Conservation (phyloP, 2,329 filamentous ascomycete species). For the Calycina herbarum region DNA sequence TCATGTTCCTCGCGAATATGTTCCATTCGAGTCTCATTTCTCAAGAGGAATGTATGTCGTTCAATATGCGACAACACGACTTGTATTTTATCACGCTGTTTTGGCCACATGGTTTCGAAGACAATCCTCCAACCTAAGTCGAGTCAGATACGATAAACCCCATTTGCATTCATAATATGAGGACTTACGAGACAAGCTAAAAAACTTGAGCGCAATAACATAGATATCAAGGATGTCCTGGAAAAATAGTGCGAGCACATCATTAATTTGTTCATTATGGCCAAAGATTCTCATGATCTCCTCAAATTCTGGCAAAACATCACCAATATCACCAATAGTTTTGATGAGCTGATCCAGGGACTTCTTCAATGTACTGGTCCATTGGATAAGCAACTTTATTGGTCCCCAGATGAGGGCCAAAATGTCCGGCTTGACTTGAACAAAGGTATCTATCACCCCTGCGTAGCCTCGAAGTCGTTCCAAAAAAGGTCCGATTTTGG, state of each 20-base stretch:
- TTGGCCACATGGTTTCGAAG: constrained; percentile 39
- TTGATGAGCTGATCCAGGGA: constrained; percentile 33
- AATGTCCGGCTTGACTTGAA: constrained; percentile 39
- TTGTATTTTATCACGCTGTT: constrained; percentile 25
- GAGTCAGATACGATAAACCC: constrained; percentile 5
- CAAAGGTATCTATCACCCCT: constrained; percentile 35
- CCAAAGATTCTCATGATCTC: constrained; percentile 27
- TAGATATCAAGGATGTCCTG: constrained; percentile 42
- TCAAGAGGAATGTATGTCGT: constrained; percentile 15
- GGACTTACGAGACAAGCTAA: constrained; percentile 34
- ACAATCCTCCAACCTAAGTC: constrained; percentile 30
- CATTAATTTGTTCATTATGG: constrained; percentile 29
- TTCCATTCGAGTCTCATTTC: constrained; percentile 12
- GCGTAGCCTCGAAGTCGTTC: constrained; percentile 34
- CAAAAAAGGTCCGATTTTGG: constrained; percentile 38
- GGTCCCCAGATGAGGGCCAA: constrained; percentile 42
- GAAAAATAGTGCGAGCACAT: constrained; percentile 39
- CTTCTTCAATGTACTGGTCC: constrained; percentile 26
- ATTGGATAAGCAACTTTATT: constrained; percentile 35
- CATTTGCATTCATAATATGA: constrained; percentile 1
- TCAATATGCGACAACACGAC: constrained; percentile 12
- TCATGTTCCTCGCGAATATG: constrained; percentile 16
- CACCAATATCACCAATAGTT: constrained; percentile 29
- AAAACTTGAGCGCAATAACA: constrained; percentile 36
- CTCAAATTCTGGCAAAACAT: constrained; percentile 34